Conservation (phyloP, 805 yeast genomes). For the Candida koratica region DNA sequence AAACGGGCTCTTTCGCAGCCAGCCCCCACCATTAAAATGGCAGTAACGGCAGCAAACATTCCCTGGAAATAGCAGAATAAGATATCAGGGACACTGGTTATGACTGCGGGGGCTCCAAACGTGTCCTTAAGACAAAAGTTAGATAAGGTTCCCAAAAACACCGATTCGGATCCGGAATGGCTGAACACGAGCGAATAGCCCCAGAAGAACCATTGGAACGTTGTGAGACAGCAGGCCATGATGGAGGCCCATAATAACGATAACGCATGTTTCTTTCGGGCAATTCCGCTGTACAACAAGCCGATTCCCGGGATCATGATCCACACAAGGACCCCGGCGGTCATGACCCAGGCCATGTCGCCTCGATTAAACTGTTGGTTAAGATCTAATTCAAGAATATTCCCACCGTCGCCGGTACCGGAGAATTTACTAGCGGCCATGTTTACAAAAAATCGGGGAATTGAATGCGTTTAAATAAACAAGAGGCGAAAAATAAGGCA, state of each 20-base stretch:
- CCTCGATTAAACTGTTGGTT: conserved; percentile 67
- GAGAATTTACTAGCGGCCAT: no score
- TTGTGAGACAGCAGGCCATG: conserved; percentile 77
- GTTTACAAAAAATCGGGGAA: background rate
- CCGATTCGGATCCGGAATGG: conserved; percentile 53
- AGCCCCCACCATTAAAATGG: conserved; percentile 93
- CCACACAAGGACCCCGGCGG: conserved; percentile 80
- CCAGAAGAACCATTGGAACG: conserved; percentile 98
- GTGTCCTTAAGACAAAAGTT: conserved; percentile 79
- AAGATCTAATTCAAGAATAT: conserved; percentile 67
- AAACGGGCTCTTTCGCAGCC: conserved; percentile 96
- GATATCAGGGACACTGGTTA: conserved; percentile 77
- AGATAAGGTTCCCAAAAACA: conserved; percentile 74
- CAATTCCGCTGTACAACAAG: conserved; percentile 83
- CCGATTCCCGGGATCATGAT: conserved; percentile 98
- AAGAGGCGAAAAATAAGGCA: no score
- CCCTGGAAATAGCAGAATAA: conserved; percentile 90
- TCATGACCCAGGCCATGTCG: conserved; percentile 83
- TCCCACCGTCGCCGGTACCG: conserved; percentile 73
- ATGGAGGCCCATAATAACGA: conserved; percentile 91
- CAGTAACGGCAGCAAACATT: conserved; percentile 93
- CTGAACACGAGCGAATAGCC: conserved; percentile 90
- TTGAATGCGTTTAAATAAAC: conserved; percentile 2
- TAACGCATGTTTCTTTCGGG: conserved; percentile 94
- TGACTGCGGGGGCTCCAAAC: conserved; percentile 74